A percentile compares a stretch with the other conserved stretches of the same genome.
phyloP scores from a whole-genome alignment of 2,329 filamentous ascomycete genomes.

The Hypoxylon sp. region DNA sequence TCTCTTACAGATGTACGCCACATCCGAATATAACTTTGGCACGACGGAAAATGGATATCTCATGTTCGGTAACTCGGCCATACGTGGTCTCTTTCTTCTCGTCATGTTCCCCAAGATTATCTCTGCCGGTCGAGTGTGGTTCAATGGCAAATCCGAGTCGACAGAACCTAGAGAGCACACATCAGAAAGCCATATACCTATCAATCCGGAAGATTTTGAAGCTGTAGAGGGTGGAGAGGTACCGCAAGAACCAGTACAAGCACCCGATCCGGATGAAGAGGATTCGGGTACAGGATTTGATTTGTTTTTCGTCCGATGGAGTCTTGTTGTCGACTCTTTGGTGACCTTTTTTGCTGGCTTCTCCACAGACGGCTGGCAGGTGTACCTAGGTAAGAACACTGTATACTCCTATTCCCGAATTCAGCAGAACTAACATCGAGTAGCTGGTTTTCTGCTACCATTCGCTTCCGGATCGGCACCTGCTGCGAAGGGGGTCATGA shows the following conservation, averaged over 20 bases:
- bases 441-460: slow-evolving; percentile 69
- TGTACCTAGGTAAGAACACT: slow-evolving; percentile 63
- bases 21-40: slow-evolving; percentile 61
- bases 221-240: slow-evolving; percentile 38
- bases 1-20: slow-evolving; percentile 68
- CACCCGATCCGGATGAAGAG: slow-evolving; percentile 41
- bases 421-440: neutral
- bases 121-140: slow-evolving; percentile 53
- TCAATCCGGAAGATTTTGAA: slow-evolving; percentile 40
- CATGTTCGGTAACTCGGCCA: slow-evolving; percentile 64
- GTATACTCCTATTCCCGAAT: neutral
- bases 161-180: slow-evolving; percentile 7
- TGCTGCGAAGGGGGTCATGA: slow-evolving; percentile 76
- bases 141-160: slow-evolving; percentile 32
- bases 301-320: slow-evolving; percentile 72
- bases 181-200: slow-evolving; percentile 30
- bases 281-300: slow-evolving; percentile 61
- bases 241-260: slow-evolving; percentile 40
- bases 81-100: slow-evolving; percentile 64
- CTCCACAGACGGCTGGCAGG: slow-evolving; percentile 70
- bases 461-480: slow-evolving; percentile 74
- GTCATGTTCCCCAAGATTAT: slow-evolving; percentile 64
- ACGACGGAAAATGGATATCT: slow-evolving; percentile 65
- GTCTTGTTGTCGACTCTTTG: slow-evolving; percentile 69
- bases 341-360: slow-evolving; percentile 71